These are phyloP conservation scores for Wickerhamia fluorescens DNA, from an alignment of 805 yeast genomes.

Conservation along the genomic window DNA sequence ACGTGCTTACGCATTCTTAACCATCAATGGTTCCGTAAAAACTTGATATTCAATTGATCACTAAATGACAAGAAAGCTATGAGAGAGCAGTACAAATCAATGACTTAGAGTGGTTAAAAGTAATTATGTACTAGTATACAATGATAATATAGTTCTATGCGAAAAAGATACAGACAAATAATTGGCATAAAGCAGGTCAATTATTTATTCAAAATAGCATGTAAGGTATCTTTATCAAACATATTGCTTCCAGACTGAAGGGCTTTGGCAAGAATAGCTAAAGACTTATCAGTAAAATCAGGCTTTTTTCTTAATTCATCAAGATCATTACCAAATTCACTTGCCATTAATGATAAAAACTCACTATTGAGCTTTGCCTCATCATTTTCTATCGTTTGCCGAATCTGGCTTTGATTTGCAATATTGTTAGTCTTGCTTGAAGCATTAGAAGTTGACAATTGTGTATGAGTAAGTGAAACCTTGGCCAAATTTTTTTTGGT, in stretches of 20 bases:
- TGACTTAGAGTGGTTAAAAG: too few species aligned
- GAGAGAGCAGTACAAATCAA: too few species aligned
- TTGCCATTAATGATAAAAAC: constrained; percentile 50
- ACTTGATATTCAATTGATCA: too few species aligned
- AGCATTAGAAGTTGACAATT: constrained; percentile 9
- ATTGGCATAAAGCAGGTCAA: too few species aligned
- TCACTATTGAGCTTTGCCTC: constrained; percentile 38
- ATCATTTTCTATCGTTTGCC: constrained; percentile 19
- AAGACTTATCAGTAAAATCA: constrained; percentile 52
- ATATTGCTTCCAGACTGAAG: constrained; percentile 53
- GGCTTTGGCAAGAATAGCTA: constrained; percentile 49
- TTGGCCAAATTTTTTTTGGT: constrained; percentile 14
- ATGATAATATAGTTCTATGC: too few species aligned
- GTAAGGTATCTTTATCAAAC: constrained; percentile 48
- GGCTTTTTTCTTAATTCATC: constrained; percentile 54
- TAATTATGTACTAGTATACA: too few species aligned
- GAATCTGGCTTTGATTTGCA: constrained; percentile 10
- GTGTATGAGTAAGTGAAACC: constrained; percentile 20
- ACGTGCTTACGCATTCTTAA: too few species aligned
- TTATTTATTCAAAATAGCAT: constrained; percentile 13
- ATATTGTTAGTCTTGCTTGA: constrained; percentile 8
- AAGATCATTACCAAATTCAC: constrained; percentile 53
- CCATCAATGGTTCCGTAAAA: too few species aligned
- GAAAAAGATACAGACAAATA: too few species aligned
- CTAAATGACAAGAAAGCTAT: too few species aligned